Conservation (phyloP, 2,329 filamentous ascomycete genomes). For the Fusarium sarcochroum region DNA sequence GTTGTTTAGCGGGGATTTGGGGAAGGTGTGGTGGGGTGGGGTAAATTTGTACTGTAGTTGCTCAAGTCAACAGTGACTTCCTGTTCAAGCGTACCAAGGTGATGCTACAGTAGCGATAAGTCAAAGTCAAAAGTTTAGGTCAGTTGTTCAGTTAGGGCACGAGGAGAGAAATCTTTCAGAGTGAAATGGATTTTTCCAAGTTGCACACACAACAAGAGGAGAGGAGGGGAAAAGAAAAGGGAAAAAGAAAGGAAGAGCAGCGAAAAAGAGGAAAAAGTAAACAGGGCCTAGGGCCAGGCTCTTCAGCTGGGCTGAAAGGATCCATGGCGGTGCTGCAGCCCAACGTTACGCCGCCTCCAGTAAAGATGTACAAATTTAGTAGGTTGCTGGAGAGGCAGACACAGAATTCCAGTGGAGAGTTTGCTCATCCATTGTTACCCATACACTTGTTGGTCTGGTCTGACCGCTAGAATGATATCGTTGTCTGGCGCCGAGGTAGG, state of each 20-base stretch:
- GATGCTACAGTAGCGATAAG: neutral
- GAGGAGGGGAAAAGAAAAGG: neutral
- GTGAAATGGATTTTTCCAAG: neutral
- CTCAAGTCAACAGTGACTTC: conserved; percentile 25
- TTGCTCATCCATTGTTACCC: conserved; percentile 1
- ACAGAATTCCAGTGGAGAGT: conserved; percentile 33
- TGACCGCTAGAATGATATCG: conserved; percentile 39
- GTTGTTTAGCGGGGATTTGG: conserved; percentile 44
- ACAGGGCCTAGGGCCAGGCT: conserved; percentile 21
- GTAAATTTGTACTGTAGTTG: conserved; percentile 26
- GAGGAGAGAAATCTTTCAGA: conserved; percentile 13
- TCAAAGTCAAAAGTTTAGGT: conserved; percentile 8
- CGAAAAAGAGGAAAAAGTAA: conserved; percentile 18
- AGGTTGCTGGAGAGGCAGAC: conserved; percentile 40
- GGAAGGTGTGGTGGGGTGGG: conserved; percentile 40
- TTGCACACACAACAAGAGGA: conserved; percentile 17
- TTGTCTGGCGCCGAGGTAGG: conserved; percentile 19
- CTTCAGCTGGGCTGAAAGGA: conserved; percentile 35
- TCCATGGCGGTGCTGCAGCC: conserved; percentile 40
- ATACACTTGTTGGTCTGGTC: conserved; percentile 8
- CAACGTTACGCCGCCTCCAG: conserved; percentile 43
- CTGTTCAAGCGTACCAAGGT: conserved; percentile 14
- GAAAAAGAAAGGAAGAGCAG: conserved; percentile 7
- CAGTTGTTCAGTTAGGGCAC: conserved; percentile 19
- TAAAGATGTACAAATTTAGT: conserved; percentile 32